phyloP scores from a whole-genome alignment of 345 rosid species.

The Noccaea caerulescens region DNA sequence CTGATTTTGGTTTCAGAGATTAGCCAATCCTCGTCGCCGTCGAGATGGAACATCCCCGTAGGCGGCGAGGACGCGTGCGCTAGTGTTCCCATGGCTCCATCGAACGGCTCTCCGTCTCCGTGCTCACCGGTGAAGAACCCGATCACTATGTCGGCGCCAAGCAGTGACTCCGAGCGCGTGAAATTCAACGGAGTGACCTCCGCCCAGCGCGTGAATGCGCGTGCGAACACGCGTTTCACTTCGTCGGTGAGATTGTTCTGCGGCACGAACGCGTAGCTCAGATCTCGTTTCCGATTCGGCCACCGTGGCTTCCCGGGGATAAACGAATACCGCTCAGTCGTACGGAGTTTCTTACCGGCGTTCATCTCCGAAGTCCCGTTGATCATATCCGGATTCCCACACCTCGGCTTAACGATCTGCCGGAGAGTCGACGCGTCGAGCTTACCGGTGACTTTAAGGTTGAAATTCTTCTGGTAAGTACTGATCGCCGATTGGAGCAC shows the following conservation, averaged over 20 bases:
- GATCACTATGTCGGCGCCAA: conserved; percentile 61
- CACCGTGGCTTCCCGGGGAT: conserved; percentile 75
- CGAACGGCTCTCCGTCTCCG: conserved; percentile 93
- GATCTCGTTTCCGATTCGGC: conserved; percentile 53
- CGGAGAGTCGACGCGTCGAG: conserved; percentile 62
- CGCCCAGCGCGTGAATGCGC: conserved; percentile 78
- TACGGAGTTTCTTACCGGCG: conserved; percentile 48
- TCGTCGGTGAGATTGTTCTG: conserved; percentile 50
- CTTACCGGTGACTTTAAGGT: conserved; percentile 63
- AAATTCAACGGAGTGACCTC: conserved; percentile 69
- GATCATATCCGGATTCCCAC: conserved; percentile 76
- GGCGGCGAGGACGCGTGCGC: conserved; percentile 94
- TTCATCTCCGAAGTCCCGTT: conserved; percentile 75
- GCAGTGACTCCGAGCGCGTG: conserved; percentile 46
- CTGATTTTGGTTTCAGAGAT: conserved; percentile 35
- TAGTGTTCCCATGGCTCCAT: conserved; percentile 79
- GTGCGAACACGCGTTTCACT: conserved; percentile 58
- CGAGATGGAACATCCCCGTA: conserved; percentile 73
- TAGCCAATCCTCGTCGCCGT: conserved; percentile 76
- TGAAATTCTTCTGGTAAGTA: conserved; percentile 71
- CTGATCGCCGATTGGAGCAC: conserved; percentile 55
- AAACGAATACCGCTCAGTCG: conserved; percentile 64
- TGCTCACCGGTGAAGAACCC: conserved; percentile 83
- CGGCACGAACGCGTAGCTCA: conserved; percentile 69
- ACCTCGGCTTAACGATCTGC: conserved; percentile 60